A percentile compares a stretch with the other conserved stretches of the same genome.
phyloP scores from a whole-genome alignment of 192 early-diverging fungal species.

The Entomortierella parvispora region DNA sequence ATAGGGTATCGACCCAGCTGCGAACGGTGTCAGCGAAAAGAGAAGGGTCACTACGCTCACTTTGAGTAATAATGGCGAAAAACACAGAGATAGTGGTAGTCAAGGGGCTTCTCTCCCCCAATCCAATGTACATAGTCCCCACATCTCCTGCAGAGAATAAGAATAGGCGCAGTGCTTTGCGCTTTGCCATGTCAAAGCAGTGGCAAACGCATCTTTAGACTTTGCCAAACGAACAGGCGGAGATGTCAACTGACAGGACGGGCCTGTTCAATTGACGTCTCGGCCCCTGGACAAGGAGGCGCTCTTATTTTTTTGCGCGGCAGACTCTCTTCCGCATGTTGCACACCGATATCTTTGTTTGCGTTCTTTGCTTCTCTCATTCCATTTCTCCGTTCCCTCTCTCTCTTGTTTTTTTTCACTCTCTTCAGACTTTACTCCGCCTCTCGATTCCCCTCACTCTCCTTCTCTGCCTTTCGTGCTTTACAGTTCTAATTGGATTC shows the following conservation, averaged over 20 bases:
- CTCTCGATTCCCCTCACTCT: not conserved
- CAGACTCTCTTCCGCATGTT: too few relatives aligned
- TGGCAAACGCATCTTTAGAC: too few relatives aligned
- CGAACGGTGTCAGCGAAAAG: conserved; percentile 28
- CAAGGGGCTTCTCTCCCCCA: too few relatives aligned
- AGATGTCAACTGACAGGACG: too few relatives aligned
- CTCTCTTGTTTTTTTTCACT: not conserved
- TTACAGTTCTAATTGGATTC: not conserved
- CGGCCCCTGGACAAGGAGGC: too few relatives aligned
- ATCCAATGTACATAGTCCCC: too few relatives aligned
- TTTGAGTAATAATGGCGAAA: not conserved
- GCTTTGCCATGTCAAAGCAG: too few relatives aligned
- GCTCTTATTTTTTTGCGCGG: too few relatives aligned
- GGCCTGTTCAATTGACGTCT: too few relatives aligned
- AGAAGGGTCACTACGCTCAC: conserved; percentile 48
- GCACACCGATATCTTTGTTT: not conserved
- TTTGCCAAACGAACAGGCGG: too few relatives aligned
- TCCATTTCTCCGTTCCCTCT: not conserved
- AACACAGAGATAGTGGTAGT: not conserved
- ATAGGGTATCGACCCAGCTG: conserved; percentile 42
- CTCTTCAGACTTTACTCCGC: not conserved
- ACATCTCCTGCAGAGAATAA: too few relatives aligned
- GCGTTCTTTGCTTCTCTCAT: not conserved
- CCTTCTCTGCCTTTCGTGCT: not conserved
- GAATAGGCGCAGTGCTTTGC: not conserved